Evolutionary conservation across 768 basidiomycete genomes (phyloP).

Genomic region (Tricholomella constricta): DNA sequence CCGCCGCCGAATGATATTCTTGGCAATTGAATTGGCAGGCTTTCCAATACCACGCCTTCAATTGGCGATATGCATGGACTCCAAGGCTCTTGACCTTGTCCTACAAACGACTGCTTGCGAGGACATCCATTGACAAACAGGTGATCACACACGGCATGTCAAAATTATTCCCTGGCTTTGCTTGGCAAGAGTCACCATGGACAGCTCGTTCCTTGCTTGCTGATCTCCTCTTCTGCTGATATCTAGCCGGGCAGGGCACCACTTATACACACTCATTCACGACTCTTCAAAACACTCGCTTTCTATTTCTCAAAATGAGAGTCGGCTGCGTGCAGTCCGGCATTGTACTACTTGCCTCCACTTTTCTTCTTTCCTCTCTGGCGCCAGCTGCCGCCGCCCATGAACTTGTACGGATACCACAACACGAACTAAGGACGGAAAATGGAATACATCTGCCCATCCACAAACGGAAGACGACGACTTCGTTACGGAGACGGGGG

Average conservation of each 20-base stretch:
- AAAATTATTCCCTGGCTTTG: conserved; percentile 8
- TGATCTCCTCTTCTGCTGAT: conserved; percentile 2
- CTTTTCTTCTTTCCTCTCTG: conserved; percentile 5
- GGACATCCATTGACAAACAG: neutral
- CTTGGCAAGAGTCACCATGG: conserved; percentile 11
- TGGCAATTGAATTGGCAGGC: no score
- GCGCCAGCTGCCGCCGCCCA: neutral
- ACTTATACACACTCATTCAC: neutral
- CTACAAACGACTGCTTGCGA: no score
- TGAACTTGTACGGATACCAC: neutral
- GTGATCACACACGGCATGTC: neutral
- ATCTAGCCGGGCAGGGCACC: neutral
- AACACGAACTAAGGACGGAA: conserved; percentile 22
- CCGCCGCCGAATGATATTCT: no score
- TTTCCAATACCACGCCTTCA: no score
- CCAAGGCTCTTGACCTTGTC: no score
- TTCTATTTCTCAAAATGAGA: conserved; percentile 6
- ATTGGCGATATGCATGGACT: no score
- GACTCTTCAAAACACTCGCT: conserved; percentile 1
- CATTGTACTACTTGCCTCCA: conserved; percentile 2
- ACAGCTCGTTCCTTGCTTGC: neutral
- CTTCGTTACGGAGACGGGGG: conserved; percentile 26
- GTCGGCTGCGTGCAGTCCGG: conserved; percentile 1
- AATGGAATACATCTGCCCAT: conserved; percentile 42
- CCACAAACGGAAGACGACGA: conserved; percentile 20